Percentiles rank a stretch among this genome's conserved stretches.
phyloP scores from a whole-genome alignment of 1,284 basidiomycete genomes.

The Rhodotorula mucilaginosa region DNA sequence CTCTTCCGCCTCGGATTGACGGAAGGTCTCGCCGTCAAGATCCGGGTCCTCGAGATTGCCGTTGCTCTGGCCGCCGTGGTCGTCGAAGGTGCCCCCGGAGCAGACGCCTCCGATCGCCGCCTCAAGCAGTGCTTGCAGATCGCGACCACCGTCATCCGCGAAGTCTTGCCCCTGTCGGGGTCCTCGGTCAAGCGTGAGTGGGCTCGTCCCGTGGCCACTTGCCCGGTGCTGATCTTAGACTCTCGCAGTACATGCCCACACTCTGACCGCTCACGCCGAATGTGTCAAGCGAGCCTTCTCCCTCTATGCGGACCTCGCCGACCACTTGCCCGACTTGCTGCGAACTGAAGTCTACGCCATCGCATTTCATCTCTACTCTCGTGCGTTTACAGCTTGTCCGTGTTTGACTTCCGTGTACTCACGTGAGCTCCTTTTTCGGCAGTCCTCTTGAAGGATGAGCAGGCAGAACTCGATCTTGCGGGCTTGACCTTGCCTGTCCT shows the following conservation, averaged over 20 bases:
- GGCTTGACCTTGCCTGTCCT: constrained; percentile 74
- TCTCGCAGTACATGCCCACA: constrained; percentile 13
- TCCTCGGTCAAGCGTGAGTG: constrained; percentile 53
- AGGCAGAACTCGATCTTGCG: constrained; percentile 70
- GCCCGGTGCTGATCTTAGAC: not conserved
- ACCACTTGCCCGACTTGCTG: constrained; percentile 59
- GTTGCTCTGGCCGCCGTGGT: constrained; percentile 10
- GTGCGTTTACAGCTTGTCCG: constrained; percentile 52
- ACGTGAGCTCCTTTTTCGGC: constrained; percentile 3
- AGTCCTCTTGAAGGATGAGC: constrained; percentile 83
- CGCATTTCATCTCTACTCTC: constrained; percentile 74
- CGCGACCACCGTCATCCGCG: constrained; percentile 73
- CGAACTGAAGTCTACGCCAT: constrained; percentile 75
- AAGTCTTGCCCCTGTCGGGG: constrained; percentile 59
- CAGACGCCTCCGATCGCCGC: constrained; percentile 45
- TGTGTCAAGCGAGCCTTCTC: constrained; percentile 68
- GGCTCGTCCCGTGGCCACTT: rapidly evolving
- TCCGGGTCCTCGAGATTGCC: constrained; percentile 68
- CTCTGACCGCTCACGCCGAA: constrained; percentile 50
- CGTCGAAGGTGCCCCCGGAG: not conserved
- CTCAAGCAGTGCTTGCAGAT: constrained; percentile 74
- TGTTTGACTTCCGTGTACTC: not conserved
- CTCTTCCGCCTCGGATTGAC: constrained; percentile 88
- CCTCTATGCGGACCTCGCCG: constrained; percentile 64
- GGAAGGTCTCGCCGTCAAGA: constrained; percentile 70